Evolutionary conservation across 345 rosid genomes (phyloP), one percentile per base, ranked within the genome.

Genomic region (Dipteronia dyeriana): DNA sequence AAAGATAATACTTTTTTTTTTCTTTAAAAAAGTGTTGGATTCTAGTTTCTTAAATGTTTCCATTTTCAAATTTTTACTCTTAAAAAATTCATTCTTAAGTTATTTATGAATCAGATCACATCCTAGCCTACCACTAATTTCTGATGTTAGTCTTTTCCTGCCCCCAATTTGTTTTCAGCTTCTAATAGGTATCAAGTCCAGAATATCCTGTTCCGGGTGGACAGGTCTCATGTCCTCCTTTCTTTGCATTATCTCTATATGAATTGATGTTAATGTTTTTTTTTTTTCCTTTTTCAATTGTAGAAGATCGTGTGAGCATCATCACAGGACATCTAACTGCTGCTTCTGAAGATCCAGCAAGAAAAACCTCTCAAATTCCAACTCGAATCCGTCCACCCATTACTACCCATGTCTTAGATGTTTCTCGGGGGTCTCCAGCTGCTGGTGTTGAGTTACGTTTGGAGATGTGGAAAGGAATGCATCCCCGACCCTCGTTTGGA

Each of bases 341-440:
- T 79, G 43, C 80, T 70, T 67, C 82, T 19, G 90, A 89, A 82
- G 75, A 80, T 74, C 66, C 80, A 64, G 74, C 80, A 4, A 83
- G 65, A 16, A 82, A 85, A 80, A 9, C 84, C 19, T 72, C 88
- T 76, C 85, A 86, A 84, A 51, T 77, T 76, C 78, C 83, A 68
- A 75, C 79, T 75, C 87, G 93, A 81, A 85, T 83, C 20, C 91
- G 97, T 34, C 97, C 94, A 22, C 99, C 98, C 16, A 91, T 96
- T 79, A 92, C 98, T 8, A 91, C 98, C 43, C 99, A 96, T 84
- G 92, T 96, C 31, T 87, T 96, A 78, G 98, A 96, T 83, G 93
- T 92, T 79, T 89, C 98, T 38, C 85, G 81, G 66, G 99, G 98
- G 41, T 75, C 84, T 76, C 98, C 98, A 14, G 99, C 93, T 74